Evolutionary conservation across 495 filamentous ascomycete species (phyloP), one percentile per base, ranked within the genome.

Genomic region (Evernia prunastri): DNA sequence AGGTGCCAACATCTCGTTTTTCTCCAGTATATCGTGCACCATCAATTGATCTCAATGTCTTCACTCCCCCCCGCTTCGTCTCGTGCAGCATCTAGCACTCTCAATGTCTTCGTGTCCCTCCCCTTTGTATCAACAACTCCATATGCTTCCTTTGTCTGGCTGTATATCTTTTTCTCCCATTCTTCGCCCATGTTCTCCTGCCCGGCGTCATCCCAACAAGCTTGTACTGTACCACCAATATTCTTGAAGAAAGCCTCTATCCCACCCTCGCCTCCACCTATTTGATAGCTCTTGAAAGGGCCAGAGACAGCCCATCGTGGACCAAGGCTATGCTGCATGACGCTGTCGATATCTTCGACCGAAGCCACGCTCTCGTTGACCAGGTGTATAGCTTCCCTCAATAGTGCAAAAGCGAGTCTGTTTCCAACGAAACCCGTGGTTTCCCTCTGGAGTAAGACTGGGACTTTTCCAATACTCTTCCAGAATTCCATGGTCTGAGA

Each of bases 281-380:
- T 80, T 73, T 82, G 80, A 70, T 86, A 86, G 59, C 81, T 83
- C 68, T 80, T 82, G 70, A 87, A 86, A 11, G 82, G 78, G 12
- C 83, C 82, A 63, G 79, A 79, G 17, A 82, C 77, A 12, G 80
- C 77, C 84, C 84, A 86, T 58, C 83, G 65, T 0, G 82, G 79
- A 12, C 84, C 84, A 69, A 83, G 73, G 59, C 78, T 81, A 27
- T 75, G 72, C 71, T 74, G 75, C 57, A 81, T 67, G 56, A 82
- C 72, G 18, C 72, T 70, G 67, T 81, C 80, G 17, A 81, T 72
- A 65, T 82, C 80, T 37, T 72, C 69, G 20, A 76, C 78, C 8
- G 72, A 68, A 49, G 80, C 74, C 2, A 79, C 76, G 33, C 80
- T 78, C 58, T 79, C 75, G 23, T 77, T 72, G 45, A 82, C 79